Conservation (phyloP, 768 basidiomycete species). For the Podaxis mareebaensis region DNA sequence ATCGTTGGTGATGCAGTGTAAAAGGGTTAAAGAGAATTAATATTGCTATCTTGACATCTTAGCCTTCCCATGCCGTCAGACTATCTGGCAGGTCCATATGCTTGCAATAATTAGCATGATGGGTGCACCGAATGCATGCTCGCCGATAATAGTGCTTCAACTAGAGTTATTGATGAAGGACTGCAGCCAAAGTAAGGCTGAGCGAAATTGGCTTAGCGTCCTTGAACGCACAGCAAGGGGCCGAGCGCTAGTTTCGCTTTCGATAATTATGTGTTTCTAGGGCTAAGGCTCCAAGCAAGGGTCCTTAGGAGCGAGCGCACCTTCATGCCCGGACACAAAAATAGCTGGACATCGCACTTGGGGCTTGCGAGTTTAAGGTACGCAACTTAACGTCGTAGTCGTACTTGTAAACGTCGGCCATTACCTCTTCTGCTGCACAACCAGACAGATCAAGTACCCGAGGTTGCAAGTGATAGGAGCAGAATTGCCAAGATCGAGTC, state of each 20-base stretch:
- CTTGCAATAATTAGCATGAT: background rate
- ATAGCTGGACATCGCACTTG: background rate
- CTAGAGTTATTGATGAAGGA: background rate
- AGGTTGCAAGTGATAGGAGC: background rate
- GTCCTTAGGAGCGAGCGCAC: background rate
- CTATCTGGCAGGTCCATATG: background rate
- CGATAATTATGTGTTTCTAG: too few species aligned
- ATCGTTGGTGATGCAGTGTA: background rate
- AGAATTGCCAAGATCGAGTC: background rate
- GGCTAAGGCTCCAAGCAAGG: background rate
- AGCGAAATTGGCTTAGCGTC: background rate
- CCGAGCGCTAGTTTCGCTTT: background rate
- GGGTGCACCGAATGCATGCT: background rate
- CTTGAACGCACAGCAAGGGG: background rate
- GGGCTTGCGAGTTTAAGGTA: background rate
- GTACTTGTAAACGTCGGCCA: background rate
- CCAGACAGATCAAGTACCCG: constrained; percentile 5
- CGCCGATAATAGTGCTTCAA: background rate
- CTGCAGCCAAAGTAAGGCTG: background rate
- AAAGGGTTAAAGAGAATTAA: background rate
- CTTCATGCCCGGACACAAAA: background rate
- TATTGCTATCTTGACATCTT: background rate
- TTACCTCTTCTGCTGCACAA: background rate
- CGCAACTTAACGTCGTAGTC: background rate
- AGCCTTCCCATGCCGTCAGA: background rate